Percentiles rank a stretch among this genome's conserved stretches.
phyloP scores from a whole-genome alignment of 1,139 yeast species.

The Yamadazyma dushanensis region DNA sequence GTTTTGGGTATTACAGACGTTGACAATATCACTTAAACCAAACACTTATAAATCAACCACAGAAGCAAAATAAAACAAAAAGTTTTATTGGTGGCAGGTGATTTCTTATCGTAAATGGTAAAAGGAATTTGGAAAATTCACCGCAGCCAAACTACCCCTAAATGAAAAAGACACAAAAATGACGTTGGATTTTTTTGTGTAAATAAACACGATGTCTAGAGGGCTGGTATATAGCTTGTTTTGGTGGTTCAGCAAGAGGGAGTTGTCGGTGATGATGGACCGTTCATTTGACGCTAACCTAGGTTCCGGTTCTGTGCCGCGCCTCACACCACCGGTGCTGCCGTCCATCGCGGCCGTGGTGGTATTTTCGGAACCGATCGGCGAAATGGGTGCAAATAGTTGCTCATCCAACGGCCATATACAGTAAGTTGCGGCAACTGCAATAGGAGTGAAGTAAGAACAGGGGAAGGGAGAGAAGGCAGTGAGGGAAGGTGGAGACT shows the following conservation, averaged over 20 bases:
- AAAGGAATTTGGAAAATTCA: neutral
- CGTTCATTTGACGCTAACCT: too few relatives aligned
- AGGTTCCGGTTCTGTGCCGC: too few relatives aligned
- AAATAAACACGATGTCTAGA: neutral
- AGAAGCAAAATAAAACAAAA: neutral
- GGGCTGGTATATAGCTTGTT: neutral
- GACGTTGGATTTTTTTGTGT: neutral
- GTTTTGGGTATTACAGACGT: too few relatives aligned
- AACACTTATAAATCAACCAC: too few relatives aligned
- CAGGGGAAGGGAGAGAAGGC: too few relatives aligned
- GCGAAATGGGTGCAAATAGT: conserved; percentile 3
- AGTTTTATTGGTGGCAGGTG: conserved; percentile 1
- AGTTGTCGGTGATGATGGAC: too few relatives aligned
- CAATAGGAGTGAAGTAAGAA: too few relatives aligned
- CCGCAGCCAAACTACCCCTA: conserved; percentile 3
- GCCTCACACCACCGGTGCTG: too few relatives aligned
- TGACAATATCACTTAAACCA: too few relatives aligned
- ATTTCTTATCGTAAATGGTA: conserved; percentile 1
- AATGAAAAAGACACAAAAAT: neutral
- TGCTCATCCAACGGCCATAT: neutral
- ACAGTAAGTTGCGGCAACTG: too few relatives aligned
- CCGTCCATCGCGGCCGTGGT: too few relatives aligned
- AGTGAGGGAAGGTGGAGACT: too few relatives aligned
- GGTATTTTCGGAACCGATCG: neutral
- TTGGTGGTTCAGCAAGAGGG: neutral